These are phyloP conservation scores for Penicillium antarcticum DNA, from an alignment of 495 filamentous ascomycete genomes.

Conservation along the genomic window DNA sequence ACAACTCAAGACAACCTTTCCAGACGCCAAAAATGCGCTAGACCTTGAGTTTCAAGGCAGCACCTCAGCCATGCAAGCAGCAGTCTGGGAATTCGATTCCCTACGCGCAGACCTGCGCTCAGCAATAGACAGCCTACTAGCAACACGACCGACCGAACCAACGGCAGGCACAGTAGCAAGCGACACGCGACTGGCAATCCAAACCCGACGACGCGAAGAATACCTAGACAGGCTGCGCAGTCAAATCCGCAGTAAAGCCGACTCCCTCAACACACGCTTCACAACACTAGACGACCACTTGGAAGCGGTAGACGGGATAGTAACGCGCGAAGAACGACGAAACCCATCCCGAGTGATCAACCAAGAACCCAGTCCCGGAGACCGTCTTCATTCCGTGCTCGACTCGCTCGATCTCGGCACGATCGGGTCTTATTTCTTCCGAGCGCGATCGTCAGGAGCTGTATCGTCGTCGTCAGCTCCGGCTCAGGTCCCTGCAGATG, in stretches of 20 bases:
- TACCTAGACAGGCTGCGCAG: conserved; percentile 37
- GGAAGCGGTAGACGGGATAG: conserved; percentile 36
- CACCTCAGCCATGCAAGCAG: conserved; percentile 32
- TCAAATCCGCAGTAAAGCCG: conserved; percentile 36
- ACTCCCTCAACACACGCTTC: conserved; percentile 33
- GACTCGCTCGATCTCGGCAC: conserved; percentile 13
- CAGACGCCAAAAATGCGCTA: conserved; percentile 34
- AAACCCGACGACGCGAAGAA: conserved; percentile 32
- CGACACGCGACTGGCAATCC: conserved; percentile 32
- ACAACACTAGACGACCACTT: conserved; percentile 42
- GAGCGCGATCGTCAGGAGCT: conserved; percentile 11
- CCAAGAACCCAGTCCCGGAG: not conserved
- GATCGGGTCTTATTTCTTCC: conserved; percentile 9
- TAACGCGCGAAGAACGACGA: conserved; percentile 22
- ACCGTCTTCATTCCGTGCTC: conserved; percentile 10
- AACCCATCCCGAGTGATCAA: not conserved
- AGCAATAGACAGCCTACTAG: conserved; percentile 36
- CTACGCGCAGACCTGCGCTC: conserved; percentile 41
- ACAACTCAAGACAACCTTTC: conserved; percentile 29
- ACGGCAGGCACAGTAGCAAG: conserved; percentile 14
- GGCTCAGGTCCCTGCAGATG: not conserved
- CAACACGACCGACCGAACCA: conserved; percentile 17
- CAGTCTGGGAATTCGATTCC: conserved; percentile 37
- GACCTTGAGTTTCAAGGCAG: conserved; percentile 43
- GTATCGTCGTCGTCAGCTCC: conserved; percentile 4